phyloP scores from a whole-genome alignment of 2,329 filamentous ascomycete species.

The Daldinia sp. region DNA sequence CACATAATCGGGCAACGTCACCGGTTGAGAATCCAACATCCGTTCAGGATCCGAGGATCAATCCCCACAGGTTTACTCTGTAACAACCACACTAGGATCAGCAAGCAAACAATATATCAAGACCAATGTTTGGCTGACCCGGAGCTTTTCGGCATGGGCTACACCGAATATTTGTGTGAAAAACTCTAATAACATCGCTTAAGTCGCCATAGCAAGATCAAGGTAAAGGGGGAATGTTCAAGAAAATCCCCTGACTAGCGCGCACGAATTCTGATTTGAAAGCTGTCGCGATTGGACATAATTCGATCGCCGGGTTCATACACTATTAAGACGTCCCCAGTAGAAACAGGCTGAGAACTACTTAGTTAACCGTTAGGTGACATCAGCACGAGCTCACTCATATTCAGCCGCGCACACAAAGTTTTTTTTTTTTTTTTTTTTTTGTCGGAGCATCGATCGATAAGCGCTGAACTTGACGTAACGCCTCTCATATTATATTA shows the following conservation, averaged over 20 bases:
- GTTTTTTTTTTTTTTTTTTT: not conserved
- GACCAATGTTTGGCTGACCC: not conserved
- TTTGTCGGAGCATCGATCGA: constrained; percentile 1
- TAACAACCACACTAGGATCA: constrained; percentile 14
- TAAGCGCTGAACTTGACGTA: constrained; percentile 28
- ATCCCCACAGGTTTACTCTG: constrained; percentile 9
- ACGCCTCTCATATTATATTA: constrained; percentile 17
- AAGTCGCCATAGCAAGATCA: not conserved
- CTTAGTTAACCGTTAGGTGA: constrained; percentile 15
- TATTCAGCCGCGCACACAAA: constrained; percentile 35
- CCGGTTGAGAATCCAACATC: constrained; percentile 6
- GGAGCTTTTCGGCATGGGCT: constrained; percentile 1
- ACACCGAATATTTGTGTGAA: not conserved
- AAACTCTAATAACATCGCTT: not conserved
- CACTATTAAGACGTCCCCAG: constrained; percentile 11
- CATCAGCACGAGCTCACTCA: constrained; percentile 29
- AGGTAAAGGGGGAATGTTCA: not conserved
- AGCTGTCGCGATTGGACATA: not conserved
- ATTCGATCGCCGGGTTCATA: not conserved
- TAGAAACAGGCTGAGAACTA: constrained; percentile 9
- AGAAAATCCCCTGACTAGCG: not conserved
- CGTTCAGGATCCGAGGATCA: constrained; percentile 10
- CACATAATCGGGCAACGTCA: constrained; percentile 4
- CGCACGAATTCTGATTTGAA: not conserved
- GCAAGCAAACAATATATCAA: constrained; percentile 8